Conservation (phyloP, 805 yeast species). For the Nakazawaea siamensis region DNA sequence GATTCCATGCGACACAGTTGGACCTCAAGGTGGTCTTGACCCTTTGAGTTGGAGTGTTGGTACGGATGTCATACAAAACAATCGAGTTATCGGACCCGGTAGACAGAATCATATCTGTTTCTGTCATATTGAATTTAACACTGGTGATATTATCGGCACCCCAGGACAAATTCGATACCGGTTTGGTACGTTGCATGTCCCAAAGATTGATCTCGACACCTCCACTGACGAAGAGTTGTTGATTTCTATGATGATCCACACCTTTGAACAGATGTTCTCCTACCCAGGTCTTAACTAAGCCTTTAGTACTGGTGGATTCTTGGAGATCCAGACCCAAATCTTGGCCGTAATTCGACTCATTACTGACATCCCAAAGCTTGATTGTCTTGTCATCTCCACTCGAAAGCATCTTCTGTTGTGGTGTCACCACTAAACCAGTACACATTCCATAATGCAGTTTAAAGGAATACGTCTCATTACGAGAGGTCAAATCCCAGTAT, state of each 20-base stretch:
- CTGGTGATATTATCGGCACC: slow-evolving; percentile 87
- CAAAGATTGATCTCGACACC: slow-evolving; percentile 88
- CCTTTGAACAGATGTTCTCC: slow-evolving; percentile 83
- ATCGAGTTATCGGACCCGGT: slow-evolving; percentile 88
- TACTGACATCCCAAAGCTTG: slow-evolving; percentile 77
- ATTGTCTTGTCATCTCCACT: slow-evolving; percentile 89
- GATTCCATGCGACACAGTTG: slow-evolving; percentile 90
- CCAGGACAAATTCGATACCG: slow-evolving; percentile 79
- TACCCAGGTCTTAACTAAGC: slow-evolving; percentile 67
- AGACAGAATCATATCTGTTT: slow-evolving; percentile 81
- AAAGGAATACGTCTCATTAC: slow-evolving; percentile 68
- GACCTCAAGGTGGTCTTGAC: slow-evolving; percentile 76
- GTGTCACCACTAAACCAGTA: slow-evolving; percentile 67
- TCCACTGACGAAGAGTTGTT: slow-evolving; percentile 78
- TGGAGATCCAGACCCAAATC: slow-evolving; percentile 18
- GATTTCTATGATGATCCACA: slow-evolving; percentile 77
- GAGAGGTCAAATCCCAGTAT: slow-evolving; percentile 83
- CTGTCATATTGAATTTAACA: slow-evolving; percentile 85
- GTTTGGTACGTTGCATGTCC: slow-evolving; percentile 78
- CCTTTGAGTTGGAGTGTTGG: slow-evolving; percentile 88
- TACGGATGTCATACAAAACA: slow-evolving; percentile 83
- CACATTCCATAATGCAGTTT: slow-evolving; percentile 90
- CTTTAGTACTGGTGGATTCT: slow-evolving; percentile 29
- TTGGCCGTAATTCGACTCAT: slow-evolving; percentile 23
- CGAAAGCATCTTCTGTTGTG: slow-evolving; percentile 55